These are phyloP conservation scores for Metrosideros polymorpha DNA, from an alignment of 441 rosid species.

Conservation along the genomic window DNA sequence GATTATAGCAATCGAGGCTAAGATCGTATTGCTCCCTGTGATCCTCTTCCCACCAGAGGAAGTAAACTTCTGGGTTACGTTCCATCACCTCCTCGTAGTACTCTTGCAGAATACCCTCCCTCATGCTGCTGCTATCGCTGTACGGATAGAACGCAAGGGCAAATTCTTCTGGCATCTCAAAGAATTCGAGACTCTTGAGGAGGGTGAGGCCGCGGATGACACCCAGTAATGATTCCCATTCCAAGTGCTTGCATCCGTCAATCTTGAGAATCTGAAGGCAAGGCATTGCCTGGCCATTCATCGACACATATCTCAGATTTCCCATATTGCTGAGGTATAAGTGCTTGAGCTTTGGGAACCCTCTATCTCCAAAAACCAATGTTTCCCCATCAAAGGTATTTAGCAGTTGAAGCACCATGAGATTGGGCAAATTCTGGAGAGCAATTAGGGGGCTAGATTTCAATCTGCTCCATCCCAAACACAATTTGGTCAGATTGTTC, in stretches of 20 bases:
- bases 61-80: background rate
- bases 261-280: background rate
- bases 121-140: no score
- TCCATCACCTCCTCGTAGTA: background rate
- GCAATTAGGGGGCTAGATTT: background rate
- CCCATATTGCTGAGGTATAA: accelerated
- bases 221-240: background rate
- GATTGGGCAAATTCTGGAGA: background rate
- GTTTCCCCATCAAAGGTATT: background rate
- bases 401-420: accelerated
- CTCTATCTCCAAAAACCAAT: background rate
- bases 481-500: background rate
- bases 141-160: background rate
- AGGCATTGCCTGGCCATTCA: background rate
- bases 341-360: background rate
- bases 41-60: background rate
- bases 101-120: background rate
- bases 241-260: accelerated
- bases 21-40: background rate
- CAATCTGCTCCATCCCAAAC: background rate
- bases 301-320: background rate
- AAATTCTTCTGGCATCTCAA: background rate
- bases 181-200: background rate
- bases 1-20: background rate
- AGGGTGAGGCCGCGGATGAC: background rate